phyloP scores from a whole-genome alignment of 768 basidiomycete species.

The Xanthoconium stramineum region DNA sequence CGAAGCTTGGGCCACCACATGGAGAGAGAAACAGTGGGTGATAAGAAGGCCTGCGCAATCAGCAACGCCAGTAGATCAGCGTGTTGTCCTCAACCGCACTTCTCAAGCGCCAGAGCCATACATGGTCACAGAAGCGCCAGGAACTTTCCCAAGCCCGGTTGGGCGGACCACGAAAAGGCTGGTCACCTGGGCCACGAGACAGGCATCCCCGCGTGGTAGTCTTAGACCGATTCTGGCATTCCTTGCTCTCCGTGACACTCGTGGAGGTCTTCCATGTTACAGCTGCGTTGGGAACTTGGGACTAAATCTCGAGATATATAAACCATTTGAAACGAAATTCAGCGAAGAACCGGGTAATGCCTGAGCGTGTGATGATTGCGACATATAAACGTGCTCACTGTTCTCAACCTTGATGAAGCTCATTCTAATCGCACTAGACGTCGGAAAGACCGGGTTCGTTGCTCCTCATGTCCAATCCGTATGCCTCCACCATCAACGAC shows the following conservation, averaged over 20 bases:
- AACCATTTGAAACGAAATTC: background rate
- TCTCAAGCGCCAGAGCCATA: background rate
- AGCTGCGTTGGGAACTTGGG: background rate
- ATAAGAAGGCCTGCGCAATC: background rate
- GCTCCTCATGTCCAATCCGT: slow-evolving; percentile 20
- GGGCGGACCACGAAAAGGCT: too few species aligned
- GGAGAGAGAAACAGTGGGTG: background rate
- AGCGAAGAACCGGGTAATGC: too few species aligned
- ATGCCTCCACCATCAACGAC: slow-evolving; percentile 68
- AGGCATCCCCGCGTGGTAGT: too few species aligned
- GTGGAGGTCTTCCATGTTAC: background rate
- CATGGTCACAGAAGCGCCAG: background rate
- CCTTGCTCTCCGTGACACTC: too few species aligned
- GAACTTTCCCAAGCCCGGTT: background rate
- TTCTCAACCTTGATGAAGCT: too few species aligned
- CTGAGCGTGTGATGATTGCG: background rate
- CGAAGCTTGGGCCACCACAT: slow-evolving; percentile 11
- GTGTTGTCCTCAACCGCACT: background rate
- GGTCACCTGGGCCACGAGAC: too few species aligned
- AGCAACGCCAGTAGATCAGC: background rate
- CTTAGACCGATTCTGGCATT: too few species aligned
- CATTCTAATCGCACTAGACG: too few species aligned
- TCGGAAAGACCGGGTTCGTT: too few species aligned
- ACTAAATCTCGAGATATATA: too few species aligned
- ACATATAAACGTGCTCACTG: background rate